Evolutionary conservation across 2,329 filamentous ascomycete genomes (phyloP).

Genomic region (Cladosporium sphaerospermum): DNA sequence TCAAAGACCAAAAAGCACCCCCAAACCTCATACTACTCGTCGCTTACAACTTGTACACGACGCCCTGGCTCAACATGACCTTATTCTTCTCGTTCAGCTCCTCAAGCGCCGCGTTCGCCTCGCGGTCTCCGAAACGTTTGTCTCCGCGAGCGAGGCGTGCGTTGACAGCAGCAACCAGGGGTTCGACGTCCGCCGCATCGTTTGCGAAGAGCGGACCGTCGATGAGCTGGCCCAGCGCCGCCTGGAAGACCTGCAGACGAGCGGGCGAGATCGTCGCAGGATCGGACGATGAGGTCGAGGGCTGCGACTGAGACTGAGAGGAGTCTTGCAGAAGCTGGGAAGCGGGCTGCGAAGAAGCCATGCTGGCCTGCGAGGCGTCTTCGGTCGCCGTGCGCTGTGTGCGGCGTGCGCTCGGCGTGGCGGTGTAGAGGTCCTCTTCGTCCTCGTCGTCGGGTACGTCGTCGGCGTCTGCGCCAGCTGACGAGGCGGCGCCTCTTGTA

Average conservation of each 20-base stretch:
- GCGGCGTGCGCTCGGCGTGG: constrained; percentile 43
- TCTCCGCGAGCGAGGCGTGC: constrained; percentile 54
- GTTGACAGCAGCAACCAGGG: constrained; percentile 76
- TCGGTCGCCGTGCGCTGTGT: constrained; percentile 36
- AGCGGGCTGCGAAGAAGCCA: constrained; percentile 72
- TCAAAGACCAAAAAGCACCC: too few species aligned
- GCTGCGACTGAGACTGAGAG: constrained; percentile 42
- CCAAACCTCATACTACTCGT: neutral
- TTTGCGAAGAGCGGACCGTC: constrained; percentile 78
- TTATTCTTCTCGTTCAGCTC: constrained; percentile 78
- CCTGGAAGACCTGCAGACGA: constrained; percentile 69
- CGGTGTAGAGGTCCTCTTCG: constrained; percentile 49
- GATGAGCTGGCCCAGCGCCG: constrained; percentile 74
- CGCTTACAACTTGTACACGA: constrained; percentile 44
- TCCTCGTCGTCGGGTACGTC: constrained; percentile 34
- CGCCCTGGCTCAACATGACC: constrained; percentile 63
- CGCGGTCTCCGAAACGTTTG: constrained; percentile 58
- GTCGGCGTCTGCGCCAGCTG: constrained; percentile 44
- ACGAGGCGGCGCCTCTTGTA: constrained; percentile 28
- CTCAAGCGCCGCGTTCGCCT: constrained; percentile 71
- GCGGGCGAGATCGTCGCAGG: constrained; percentile 50
- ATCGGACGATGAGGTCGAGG: neutral
- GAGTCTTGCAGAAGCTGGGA: constrained; percentile 60
- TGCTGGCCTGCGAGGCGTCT: constrained; percentile 52
- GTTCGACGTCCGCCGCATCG: constrained; percentile 70